Evolutionary conservation across 2,329 filamentous ascomycete species (phyloP), one percentile per base, ranked within the genome.

Genomic region (Cyanodermella asteris): DNA sequence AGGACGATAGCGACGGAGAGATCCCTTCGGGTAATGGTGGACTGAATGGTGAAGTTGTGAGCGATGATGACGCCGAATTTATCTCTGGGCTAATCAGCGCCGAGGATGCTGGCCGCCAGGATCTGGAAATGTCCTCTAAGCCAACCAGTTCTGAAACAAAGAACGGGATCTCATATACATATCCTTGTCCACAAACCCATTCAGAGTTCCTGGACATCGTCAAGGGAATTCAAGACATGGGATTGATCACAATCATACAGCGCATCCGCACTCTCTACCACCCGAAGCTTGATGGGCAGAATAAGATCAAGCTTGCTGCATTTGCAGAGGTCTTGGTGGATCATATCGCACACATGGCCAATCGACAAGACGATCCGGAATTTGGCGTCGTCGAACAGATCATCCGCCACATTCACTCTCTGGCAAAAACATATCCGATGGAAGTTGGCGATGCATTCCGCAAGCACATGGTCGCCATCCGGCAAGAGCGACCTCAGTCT

Each of bases 221-320:
- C 23, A 56, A 65, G 25, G 53, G 58, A 20, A 59, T 82, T 19
- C 51, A 71, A 1, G 42, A 61, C 10, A 52, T 67, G 7, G 71
- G 78, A 38, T 50, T 84, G 2, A 73, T 81, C 1, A 74, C 65
- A 0, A 72, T 90, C 20, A 60, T 97, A 13, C 82, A 91, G 46
- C 68, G 84, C 31, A 87, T 97, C 38, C 70, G 87, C 48, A 75
- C 82, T 8, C 55, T 91, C n/a, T 75, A 94, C 44, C 81, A 94
- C 42, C 76, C 84, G 6, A 82, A 84, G 36, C 62, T 97, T 16
- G 68, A 74, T 33, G 66, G 65, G 35, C 69, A 73, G 30, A 93
- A 97, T 53, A 93, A 91, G 51, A 62, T 66, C 34, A 81, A 77
- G 41, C 64, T 94, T 9, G 56, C 57, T 46, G 65, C 30, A 6